These are phyloP conservation scores for Aspergillus oerlinghausenensis DNA, from an alignment of 2,329 filamentous ascomycete genomes.

Conservation along the genomic window DNA sequence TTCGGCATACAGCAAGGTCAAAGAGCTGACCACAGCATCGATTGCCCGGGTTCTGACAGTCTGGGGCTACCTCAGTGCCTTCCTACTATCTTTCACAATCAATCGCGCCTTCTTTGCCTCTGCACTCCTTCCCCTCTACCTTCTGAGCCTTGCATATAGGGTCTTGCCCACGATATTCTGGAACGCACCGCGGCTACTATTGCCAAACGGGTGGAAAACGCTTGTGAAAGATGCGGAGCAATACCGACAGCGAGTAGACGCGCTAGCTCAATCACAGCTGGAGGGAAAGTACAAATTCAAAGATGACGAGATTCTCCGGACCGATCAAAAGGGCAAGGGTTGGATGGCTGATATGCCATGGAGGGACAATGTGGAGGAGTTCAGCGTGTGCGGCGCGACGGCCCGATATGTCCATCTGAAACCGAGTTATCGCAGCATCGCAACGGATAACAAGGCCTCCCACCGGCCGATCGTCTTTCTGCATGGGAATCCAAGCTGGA, in stretches of 20 bases:
- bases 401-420: neutral
- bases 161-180: neutral
- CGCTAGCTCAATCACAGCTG: neutral
- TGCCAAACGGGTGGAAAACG: neutral
- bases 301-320: neutral
- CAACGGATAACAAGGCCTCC: neutral
- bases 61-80: neutral
- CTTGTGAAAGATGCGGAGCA: neutral
- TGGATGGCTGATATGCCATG: neutral
- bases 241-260: neutral
- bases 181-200: neutral
- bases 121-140: neutral
- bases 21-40: neutral
- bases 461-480: constrained; percentile 8
- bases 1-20: neutral
- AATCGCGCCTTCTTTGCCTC: neutral
- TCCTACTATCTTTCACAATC: neutral
- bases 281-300: neutral
- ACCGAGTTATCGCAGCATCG: neutral
- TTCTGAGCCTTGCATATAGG: neutral
- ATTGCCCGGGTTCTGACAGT: neutral
- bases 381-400: neutral
- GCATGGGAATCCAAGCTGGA: constrained; percentile 15
- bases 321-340: neutral
- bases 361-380: neutral